Percentiles rank a stretch among this genome's conserved stretches.
Evolutionary conservation across 148 eudicot genomes (phyloP).

Genomic region (Polygonum aviculare): DNA sequence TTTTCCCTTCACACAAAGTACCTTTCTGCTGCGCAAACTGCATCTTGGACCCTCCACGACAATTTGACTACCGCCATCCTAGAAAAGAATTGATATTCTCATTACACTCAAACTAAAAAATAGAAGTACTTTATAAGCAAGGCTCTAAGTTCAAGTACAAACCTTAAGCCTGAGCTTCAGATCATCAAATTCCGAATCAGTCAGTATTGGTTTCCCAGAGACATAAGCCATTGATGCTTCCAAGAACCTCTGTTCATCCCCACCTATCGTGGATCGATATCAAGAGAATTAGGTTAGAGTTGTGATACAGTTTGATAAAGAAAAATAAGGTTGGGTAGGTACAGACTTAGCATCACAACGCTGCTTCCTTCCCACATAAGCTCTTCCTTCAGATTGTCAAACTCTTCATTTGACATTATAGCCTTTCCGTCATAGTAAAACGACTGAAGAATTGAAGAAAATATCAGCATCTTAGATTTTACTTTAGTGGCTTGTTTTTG

Average conservation of each 20-base stretch:
- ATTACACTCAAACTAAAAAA: not conserved
- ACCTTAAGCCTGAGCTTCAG: constrained; percentile 85
- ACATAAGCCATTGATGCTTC: constrained; percentile 99
- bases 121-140: not conserved
- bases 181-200: constrained; percentile 65
- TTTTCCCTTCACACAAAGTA: not conserved
- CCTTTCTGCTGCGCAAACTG: constrained; percentile 95
- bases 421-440: constrained; percentile 99
- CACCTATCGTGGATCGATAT: constrained; percentile 32
- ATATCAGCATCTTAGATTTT: not conserved
- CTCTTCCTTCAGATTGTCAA: constrained; percentile 97
- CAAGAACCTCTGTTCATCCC: constrained; percentile 83
- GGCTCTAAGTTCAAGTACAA: not conserved
- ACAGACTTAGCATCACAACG: constrained; percentile 87
- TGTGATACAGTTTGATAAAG: not conserved
- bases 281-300: not conserved
- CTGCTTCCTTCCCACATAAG: constrained; percentile 99
- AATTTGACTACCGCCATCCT: constrained; percentile 83
- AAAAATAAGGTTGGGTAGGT: not conserved
- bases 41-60: constrained; percentile 96
- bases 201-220: constrained; percentile 70
- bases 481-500: not conserved
- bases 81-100: constrained; percentile 5
- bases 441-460: constrained; percentile 34
- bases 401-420: constrained; percentile 95